Conservation (phyloP, 2,329 filamentous ascomycete genomes). For the Colletotrichum sp. region DNA sequence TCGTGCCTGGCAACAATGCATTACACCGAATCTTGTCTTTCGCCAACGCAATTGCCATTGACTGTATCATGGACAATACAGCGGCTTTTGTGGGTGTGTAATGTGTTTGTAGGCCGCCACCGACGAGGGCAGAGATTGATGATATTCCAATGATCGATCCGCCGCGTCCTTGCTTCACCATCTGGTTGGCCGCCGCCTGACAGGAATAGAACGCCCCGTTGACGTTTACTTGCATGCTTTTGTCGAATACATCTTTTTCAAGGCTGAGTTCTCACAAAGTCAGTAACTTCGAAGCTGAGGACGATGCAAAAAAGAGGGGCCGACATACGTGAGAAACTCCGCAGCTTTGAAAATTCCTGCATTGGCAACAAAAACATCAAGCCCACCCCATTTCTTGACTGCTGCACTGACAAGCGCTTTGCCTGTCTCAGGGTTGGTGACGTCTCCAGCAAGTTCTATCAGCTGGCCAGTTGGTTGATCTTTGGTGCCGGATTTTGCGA, state of each 20-base stretch:
- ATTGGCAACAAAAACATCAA: conserved; percentile 46
- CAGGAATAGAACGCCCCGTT: conserved; percentile 75
- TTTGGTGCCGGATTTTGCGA: conserved; percentile 26
- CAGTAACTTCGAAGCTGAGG: background rate
- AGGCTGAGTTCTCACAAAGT: conserved; percentile 45
- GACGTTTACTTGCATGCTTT: conserved; percentile 69
- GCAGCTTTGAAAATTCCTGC: conserved; percentile 10
- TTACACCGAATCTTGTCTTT: conserved; percentile 72
- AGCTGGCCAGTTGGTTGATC: conserved; percentile 48
- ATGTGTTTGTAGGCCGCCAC: conserved; percentile 70
- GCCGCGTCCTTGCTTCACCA: conserved; percentile 54
- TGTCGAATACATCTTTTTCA: conserved; percentile 62
- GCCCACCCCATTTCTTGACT: conserved; percentile 44
- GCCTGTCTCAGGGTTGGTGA: conserved; percentile 68
- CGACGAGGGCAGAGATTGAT: conserved; percentile 67
- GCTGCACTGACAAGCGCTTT: conserved; percentile 41
- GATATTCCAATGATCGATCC: conserved; percentile 71
- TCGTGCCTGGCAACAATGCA: conserved; percentile 72
- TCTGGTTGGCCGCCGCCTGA: conserved; percentile 62
- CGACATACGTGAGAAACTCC: conserved; percentile 7
- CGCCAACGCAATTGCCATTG: conserved; percentile 68
- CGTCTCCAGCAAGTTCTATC: conserved; percentile 66
- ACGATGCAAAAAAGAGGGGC: background rate
- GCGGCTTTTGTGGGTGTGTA: conserved; percentile 79
- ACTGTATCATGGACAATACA: conserved; percentile 72